These are phyloP conservation scores for Aurifilum marmelostoma DNA, from an alignment of 2,329 filamentous ascomycete genomes.

Conservation along the genomic window DNA sequence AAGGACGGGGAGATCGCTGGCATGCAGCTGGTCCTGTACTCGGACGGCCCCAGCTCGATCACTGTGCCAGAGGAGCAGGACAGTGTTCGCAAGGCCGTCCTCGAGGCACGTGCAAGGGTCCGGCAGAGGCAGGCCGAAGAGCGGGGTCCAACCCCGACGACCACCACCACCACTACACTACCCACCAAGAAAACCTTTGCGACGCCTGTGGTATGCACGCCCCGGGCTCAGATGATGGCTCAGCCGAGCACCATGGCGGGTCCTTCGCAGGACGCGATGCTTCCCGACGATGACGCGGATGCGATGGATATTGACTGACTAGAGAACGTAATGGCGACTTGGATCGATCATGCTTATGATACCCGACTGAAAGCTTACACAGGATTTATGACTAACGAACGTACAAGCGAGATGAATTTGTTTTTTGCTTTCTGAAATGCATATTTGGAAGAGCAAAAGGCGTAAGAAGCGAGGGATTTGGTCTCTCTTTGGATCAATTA, in stretches of 20 bases:
- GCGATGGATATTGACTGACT: slow-evolving; percentile 68
- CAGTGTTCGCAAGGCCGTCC: slow-evolving; percentile 79
- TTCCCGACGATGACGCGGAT: slow-evolving; percentile 54
- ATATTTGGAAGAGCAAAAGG: neutral
- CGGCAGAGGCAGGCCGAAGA: slow-evolving; percentile 59
- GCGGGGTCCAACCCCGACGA: slow-evolving; percentile 33
- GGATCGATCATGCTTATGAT: slow-evolving; percentile 24
- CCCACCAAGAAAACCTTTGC: slow-evolving; percentile 19
- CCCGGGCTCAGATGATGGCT: neutral
- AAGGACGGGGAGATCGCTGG: slow-evolving; percentile 58
- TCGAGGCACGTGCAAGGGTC: slow-evolving; percentile 73
- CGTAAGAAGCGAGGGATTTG: neutral
- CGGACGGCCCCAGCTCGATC: slow-evolving; percentile 72
- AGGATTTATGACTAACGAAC: slow-evolving; percentile 6
- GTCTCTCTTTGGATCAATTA: neutral
- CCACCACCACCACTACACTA: neutral
- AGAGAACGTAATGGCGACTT: slow-evolving; percentile 23
- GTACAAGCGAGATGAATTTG: slow-evolving; percentile 16
- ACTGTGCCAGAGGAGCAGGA: slow-evolving; percentile 75
- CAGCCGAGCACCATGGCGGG: slow-evolving; percentile 6
- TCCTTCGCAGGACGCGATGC: neutral
- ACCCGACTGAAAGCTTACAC: slow-evolving; percentile 30
- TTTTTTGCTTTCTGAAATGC: neutral
- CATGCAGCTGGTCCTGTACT: slow-evolving; percentile 82
- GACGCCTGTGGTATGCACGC: slow-evolving; percentile 21